Conservation (phyloP, 2,329 filamentous ascomycete species). For the Stylonectria norvegica region DNA sequence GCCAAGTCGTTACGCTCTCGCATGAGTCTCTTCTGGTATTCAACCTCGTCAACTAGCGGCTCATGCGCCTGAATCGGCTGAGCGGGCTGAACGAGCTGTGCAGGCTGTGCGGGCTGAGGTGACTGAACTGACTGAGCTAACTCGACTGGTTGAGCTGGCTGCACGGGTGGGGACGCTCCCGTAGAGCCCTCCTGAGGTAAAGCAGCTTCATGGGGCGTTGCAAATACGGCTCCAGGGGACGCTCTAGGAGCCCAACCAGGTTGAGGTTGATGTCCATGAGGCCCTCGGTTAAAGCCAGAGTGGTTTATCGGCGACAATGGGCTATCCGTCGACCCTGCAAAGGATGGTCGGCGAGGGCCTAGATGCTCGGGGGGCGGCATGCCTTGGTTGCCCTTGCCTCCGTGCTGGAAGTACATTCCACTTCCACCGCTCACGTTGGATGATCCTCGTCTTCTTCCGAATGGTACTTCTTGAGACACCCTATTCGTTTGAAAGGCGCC, state of each 20-base stretch:
- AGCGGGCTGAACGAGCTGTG: slow-evolving; percentile 30
- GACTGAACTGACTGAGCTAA: slow-evolving; percentile 28
- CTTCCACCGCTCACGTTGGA: slow-evolving; percentile 90
- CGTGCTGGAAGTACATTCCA: slow-evolving; percentile 61
- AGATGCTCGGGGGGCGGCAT: slow-evolving; percentile 42
- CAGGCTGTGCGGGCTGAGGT: slow-evolving; percentile 12
- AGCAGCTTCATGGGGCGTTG: slow-evolving; percentile 35
- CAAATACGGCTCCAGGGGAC: slow-evolving; percentile 43
- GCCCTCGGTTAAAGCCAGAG: slow-evolving; percentile 26
- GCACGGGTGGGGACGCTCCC: background rate
- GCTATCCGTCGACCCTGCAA: slow-evolving; percentile 47
- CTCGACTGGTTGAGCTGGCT: slow-evolving; percentile 29
- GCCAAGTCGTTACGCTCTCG: slow-evolving; percentile 66
- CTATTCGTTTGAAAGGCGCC: slow-evolving; percentile 80
- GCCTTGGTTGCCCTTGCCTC: slow-evolving; percentile 43
- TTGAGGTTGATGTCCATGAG: slow-evolving; percentile 25
- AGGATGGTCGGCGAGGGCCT: slow-evolving; percentile 45
- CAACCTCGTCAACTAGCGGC: slow-evolving; percentile 53
- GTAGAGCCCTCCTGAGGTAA: background rate
- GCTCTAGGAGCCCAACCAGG: slow-evolving; percentile 30
- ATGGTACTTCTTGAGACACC: slow-evolving; percentile 62
- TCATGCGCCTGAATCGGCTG: slow-evolving; percentile 30
- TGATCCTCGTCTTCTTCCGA: slow-evolving; percentile 75
- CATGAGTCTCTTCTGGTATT: slow-evolving; percentile 69
- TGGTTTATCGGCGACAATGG: slow-evolving; percentile 42